Base-by-base conservation (phyloP, 2,329 filamentous ascomycete species). In the Penicillium sp. region DNA sequence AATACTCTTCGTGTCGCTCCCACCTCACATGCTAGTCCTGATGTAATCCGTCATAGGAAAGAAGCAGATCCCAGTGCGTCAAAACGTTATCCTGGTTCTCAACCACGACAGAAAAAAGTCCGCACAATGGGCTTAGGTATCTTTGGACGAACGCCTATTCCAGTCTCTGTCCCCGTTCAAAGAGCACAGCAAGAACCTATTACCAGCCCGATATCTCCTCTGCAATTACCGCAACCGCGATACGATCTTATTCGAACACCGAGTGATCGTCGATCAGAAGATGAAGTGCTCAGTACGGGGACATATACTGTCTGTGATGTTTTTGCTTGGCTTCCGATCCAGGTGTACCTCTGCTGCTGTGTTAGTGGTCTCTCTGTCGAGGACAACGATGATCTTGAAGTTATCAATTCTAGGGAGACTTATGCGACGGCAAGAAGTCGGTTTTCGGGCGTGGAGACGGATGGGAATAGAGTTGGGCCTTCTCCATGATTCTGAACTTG, bases 1-100 rank as follows among this genome's bases (percentile, higher is more conserved):
- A 60, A 55, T 44, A 61, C 59, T 27, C 59, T 74, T 13, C 64
- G 71, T 19, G 19, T 61, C 43, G 66, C 71, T 26, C 6, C 35
- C 13, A 22, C 5, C n/a, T 13, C 22, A 9, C 60, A 61, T 6
- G 10, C 39, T 27, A 11, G 13, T 13, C 8, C 22, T 3, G 35
- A 39, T 22, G 13, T 10, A 7, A 4, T 47, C 8, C n/a, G 45
- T 9, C n/a, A 33, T 22, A 31, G 31, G 13, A 42, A 9, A 7
- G 33, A 48, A 22, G 16, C 16, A 10, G 46, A 21, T 13, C 1
- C 19, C 39, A 22, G 4, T 13, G 5, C 11, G 1, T 22, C 46
- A 10, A 48, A 48, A n/a, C 19, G 16, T 14, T 9, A 19, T 13
- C 19, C 4, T 22, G 39, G 1, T 3, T 5, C 8, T 22, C 19